Evolutionary conservation across 257 asterid genomes (phyloP), one percentile per base, ranked within the genome.

Genomic region (Nicotiana tabacum): DNA sequence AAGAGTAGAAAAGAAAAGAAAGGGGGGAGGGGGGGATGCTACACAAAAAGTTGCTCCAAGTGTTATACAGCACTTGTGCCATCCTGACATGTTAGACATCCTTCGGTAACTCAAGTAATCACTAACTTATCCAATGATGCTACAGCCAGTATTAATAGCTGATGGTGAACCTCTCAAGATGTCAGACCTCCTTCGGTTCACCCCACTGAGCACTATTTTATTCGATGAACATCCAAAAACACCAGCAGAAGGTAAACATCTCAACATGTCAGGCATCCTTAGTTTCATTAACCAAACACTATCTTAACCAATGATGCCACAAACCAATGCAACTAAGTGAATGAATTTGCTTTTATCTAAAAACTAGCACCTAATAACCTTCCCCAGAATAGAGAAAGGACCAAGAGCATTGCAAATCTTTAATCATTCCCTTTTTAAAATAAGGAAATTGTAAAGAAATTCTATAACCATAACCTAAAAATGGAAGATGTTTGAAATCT

Each of bases 241-340:
- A 37, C 32, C 77, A n/a, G 57, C 58, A 10, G 58, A 70, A 4
- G 57, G 78, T n/a, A 70, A 39, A 16, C 5, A 9, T 35, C 58
- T 70, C 57, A 39, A 39, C 33, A 39, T 70, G n/a, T 43, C 11
- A 69, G 33, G 18, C 58, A 70, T 70, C 78, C 78, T 39, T 10
- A 70, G 78, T 16, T 70, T 70, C 62, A 15, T 33, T 70, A 69
- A 39, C n/a, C 78, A 39, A 70, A 11, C 56, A 70, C 11, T 70
- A 70, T 39, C 58, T 70, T 48, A 70, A n/a, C 78, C n/a, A 70
- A 39, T 70, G 78, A 70, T 39, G 58, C 58, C 78, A 70, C 78
- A 70, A 43, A 70, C 51, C 33, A 39, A 70, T 39, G 12, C 48
- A 30, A 39, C 58, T 39, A 35, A 35, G 77, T 8, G 27, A 17